Evolutionary conservation across 208 protist genomes (phyloP).

Genomic region (Trypanosoma rangeli): DNA sequence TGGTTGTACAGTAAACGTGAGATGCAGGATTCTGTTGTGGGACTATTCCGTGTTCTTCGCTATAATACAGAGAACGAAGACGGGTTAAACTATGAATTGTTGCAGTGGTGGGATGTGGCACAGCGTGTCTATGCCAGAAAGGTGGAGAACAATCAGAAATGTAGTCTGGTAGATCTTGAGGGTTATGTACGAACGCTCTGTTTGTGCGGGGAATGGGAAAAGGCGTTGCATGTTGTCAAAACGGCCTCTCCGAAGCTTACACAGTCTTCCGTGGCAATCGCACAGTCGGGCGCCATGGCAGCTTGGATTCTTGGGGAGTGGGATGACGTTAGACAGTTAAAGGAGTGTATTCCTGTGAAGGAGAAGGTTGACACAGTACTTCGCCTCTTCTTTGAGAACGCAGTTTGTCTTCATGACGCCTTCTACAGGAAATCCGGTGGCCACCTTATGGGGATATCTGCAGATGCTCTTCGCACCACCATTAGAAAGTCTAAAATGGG

Average conservation of each 20-base stretch:
- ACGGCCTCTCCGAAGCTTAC: slow-evolving; percentile 5
- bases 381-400: slow-evolving; percentile 80
- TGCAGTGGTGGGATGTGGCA: slow-evolving; percentile 86
- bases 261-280: slow-evolving; percentile 57
- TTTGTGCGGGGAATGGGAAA: slow-evolving; percentile 85
- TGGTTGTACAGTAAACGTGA: slow-evolving; percentile 90
- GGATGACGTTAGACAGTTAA: slow-evolving; percentile 76
- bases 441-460: slow-evolving; percentile 1
- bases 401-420: slow-evolving; percentile 46
- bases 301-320: slow-evolving; percentile 84
- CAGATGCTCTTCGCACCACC: slow-evolving; percentile 47
- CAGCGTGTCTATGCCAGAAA: slow-evolving; percentile 73
- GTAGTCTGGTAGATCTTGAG: slow-evolving; percentile 32
- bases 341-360: slow-evolving; percentile 64
- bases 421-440: slow-evolving; percentile 24
- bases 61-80: slow-evolving; percentile 79
- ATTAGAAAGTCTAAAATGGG: slow-evolving; percentile 71
- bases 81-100: slow-evolving; percentile 83
- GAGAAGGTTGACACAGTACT: slow-evolving; percentile 66
- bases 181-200: slow-evolving; percentile 90
- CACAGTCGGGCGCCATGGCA: slow-evolving; percentile 75
- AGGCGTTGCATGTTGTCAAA: slow-evolving; percentile 59
- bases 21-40: slow-evolving; percentile 91
- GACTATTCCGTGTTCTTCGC: slow-evolving; percentile 79
- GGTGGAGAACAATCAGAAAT: slow-evolving; percentile 32